Percentiles rank a stretch among this genome's conserved stretches.
Evolutionary conservation across 305 asterid genomes (phyloP).

Genomic region (Solanum hybrid): DNA sequence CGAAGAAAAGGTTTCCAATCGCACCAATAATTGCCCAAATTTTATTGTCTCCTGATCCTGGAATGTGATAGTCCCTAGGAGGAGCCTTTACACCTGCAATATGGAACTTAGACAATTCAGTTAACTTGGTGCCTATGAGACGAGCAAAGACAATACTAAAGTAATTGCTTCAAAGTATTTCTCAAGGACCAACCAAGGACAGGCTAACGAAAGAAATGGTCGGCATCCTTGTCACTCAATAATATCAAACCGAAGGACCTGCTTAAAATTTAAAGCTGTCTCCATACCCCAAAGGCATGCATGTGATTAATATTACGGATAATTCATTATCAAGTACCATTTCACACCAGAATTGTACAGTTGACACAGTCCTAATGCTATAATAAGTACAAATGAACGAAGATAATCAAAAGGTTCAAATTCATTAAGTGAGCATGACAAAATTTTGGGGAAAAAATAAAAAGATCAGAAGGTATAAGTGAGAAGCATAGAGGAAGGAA

Average conservation of each 20-base stretch:
- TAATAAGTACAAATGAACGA: not conserved
- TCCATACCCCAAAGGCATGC: not conserved
- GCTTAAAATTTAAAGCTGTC: not conserved
- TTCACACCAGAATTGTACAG: not conserved
- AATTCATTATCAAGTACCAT: not conserved
- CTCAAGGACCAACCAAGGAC: not conserved
- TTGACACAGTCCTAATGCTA: not conserved
- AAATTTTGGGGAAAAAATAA: not conserved
- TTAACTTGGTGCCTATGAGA: not conserved
- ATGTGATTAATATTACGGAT: not conserved
- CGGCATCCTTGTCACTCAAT: not conserved
- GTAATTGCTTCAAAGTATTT: not conserved
- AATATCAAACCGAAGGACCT: not conserved
- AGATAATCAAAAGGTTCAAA: not conserved
- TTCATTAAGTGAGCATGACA: not conserved
- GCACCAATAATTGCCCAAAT: constrained; percentile 74
- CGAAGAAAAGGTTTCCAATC: constrained; percentile 75
- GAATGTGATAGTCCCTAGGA: constrained; percentile 63
- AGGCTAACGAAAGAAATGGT: not conserved
- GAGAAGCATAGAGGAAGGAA: not conserved
- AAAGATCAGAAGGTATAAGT: not conserved
- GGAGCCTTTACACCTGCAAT: constrained; percentile 63
- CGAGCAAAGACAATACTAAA: not conserved
- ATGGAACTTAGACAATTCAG: not conserved
- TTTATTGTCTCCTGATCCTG: constrained; percentile 37